Conservation (phyloP, 129 eudicot species). For the Heracleum sosnowskyi region DNA sequence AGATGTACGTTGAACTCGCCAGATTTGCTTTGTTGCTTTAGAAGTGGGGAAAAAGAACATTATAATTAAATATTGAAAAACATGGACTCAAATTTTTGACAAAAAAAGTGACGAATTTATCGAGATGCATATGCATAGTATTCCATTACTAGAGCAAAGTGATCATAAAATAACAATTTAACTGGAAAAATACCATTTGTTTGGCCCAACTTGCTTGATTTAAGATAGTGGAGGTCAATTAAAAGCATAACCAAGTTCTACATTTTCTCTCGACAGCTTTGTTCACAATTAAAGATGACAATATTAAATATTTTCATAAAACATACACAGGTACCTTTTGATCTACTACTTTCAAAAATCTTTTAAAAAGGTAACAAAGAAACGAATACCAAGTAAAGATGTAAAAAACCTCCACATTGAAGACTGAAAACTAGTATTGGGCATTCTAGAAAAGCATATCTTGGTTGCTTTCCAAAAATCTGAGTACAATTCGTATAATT, state of each 20-base stretch:
- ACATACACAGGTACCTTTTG: background rate
- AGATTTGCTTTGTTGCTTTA: conserved; percentile 37
- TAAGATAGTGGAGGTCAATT: background rate
- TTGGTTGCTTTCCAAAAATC: background rate
- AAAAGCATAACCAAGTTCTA: background rate
- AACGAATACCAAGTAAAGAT: background rate
- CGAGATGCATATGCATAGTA: background rate
- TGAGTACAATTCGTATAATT: background rate
- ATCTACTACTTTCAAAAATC: background rate
- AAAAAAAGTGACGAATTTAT: background rate
- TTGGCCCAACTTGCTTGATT: background rate
- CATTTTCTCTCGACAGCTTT: background rate
- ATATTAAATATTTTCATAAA: background rate
- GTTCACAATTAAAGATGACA: background rate
- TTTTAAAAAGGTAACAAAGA: background rate
- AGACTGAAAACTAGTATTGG: background rate
- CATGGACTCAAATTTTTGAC: background rate
- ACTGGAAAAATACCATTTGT: background rate
- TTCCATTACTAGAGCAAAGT: background rate
- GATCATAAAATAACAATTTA: background rate
- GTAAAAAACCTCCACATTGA: background rate
- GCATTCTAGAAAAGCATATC: background rate
- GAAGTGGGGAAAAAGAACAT: conserved; percentile 16
- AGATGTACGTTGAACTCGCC: conserved; percentile 49
- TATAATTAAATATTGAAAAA: background rate